phyloP scores from a whole-genome alignment of 129 eudicot genomes.

The Dittrichia graveolens region DNA sequence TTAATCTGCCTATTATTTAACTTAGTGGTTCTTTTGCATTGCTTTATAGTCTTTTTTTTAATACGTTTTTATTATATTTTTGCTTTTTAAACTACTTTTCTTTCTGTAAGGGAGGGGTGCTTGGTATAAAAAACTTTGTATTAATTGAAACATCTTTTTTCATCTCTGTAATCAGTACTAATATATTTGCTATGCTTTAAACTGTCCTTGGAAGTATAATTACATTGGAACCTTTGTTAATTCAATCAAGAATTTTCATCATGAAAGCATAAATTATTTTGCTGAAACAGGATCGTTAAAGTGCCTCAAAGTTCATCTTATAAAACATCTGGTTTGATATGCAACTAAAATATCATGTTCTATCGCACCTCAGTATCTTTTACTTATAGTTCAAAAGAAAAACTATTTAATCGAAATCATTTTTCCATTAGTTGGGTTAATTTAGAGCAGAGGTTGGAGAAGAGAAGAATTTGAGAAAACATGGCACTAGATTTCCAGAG shows the following conservation, averaged over 20 bases:
- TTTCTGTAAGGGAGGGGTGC: not conserved
- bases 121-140: not conserved
- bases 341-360: not conserved
- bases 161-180: not conserved
- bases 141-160: not conserved
- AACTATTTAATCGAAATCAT: not conserved
- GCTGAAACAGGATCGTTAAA: too few relatives aligned
- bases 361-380: not conserved
- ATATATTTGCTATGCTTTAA: not conserved
- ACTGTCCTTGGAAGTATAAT: too few relatives aligned
- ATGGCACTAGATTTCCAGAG: not conserved
- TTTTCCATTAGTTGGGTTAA: not conserved
- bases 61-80: not conserved
- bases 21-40: not conserved
- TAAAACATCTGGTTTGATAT: not conserved
- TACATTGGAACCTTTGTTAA: too few relatives aligned
- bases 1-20: not conserved
- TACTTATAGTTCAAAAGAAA: not conserved
- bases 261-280: too few relatives aligned
- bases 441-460: not conserved
- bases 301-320: too few relatives aligned
- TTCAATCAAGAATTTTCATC: too few relatives aligned
- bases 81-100: not conserved
- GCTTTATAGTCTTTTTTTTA: not conserved
- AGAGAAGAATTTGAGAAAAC: not conserved